Base-by-base conservation (phyloP, 2,329 filamentous ascomycete species). In the Colletotrichum echinochloae region DNA sequence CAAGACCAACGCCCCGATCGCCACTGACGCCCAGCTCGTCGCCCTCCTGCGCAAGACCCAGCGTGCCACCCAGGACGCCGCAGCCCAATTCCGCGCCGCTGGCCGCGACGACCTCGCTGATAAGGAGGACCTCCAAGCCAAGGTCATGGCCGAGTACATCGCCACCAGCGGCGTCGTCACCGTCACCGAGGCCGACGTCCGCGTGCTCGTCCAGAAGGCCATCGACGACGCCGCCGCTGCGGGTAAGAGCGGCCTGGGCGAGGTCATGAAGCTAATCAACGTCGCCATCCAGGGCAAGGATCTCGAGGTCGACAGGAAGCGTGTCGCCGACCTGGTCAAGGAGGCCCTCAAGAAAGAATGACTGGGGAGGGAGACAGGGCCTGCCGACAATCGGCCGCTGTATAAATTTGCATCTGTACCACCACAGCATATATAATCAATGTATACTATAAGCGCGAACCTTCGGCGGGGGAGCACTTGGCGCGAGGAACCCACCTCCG, bases 1-100 rank as follows among this genome's bases (percentile, higher is more conserved):
- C 78, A 95, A 95, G 81, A 94, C 92, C 18, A 77, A 86, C 48
- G 84, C 83, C 48, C 92, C 93, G n/a, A 88, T 95, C 76, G 84
- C 83, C 65, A 92, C 89, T 28, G 92, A 95, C 79, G 85, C 87
- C 73, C 88, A 92, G 76, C 85, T 95, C 65, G 87, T 94, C 35
- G 82, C 85, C 9, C 83, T 95, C 59, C 85, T 96, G 66, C 87
- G 88, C 73, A 91, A 90, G 80, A 87, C 89, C 61, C 86, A 88
- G 28, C 86, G 87, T 52, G 83, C 86, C 2, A 84, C 86, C 5
- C 82, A 86, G 60, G 87, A 90, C 23, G 89, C 92, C 1, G 85
- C 84, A 20, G 83, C 83, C 44, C 91, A 94, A 77, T 93, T 93
- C 79, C 83, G 84, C 66, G 81, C 80, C 1, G 92, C 90, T 1